phyloP scores from a whole-genome alignment of 2,329 filamentous ascomycete genomes.

The Paraconiothyrium brasiliense region DNA sequence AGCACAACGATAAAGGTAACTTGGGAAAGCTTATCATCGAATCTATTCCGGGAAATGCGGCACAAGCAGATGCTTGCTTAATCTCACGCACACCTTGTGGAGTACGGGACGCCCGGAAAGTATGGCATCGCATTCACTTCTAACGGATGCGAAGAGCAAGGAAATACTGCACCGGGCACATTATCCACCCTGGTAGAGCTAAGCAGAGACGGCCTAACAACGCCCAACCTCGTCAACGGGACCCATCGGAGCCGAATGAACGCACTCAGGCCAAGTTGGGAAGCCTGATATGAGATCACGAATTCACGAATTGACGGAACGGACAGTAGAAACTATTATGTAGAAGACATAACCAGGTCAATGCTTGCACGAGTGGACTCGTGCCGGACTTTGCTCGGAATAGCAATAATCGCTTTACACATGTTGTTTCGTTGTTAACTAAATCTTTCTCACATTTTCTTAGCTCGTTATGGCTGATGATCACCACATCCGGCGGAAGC shows the following conservation, averaged over 20 bases:
- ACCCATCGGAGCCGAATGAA: not conserved
- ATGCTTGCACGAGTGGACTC: not conserved
- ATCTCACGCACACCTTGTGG: not conserved
- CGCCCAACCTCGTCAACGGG: not conserved
- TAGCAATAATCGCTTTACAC: not conserved
- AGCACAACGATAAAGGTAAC: slow-evolving; percentile 7
- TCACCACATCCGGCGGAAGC: not conserved
- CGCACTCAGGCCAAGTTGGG: not conserved
- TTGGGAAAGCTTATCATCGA: not conserved
- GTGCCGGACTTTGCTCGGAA: not conserved
- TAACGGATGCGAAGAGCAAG: not conserved
- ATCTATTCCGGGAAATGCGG: not conserved
- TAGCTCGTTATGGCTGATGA: not conserved
- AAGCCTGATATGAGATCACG: not conserved
- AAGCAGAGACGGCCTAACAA: not conserved
- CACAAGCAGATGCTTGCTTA: not conserved
- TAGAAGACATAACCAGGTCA: not conserved
- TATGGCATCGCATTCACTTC: not conserved
- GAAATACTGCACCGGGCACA: not conserved
- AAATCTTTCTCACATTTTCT: not conserved
- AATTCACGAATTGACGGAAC: not conserved
- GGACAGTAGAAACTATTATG: not conserved
- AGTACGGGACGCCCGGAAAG: not conserved
- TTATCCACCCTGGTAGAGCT: not conserved
- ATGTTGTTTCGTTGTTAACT: not conserved